phyloP scores from a whole-genome alignment of 176 grass and related monocot genomes.

The Avena eriantha region DNA sequence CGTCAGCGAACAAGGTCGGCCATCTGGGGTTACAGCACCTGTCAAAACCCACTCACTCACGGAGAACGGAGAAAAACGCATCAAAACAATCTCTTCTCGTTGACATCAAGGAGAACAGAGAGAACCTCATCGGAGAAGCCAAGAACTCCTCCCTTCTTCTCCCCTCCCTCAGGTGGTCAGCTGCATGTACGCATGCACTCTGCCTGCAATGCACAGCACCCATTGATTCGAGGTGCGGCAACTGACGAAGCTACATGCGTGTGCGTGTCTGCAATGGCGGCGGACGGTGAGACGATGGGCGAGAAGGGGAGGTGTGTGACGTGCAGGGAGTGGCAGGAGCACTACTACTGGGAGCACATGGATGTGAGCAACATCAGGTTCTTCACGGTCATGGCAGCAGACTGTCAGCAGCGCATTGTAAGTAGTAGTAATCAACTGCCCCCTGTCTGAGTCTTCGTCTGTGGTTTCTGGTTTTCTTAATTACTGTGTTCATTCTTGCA shows the following conservation, averaged over 20 bases:
- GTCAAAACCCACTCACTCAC: conserved; percentile 26
- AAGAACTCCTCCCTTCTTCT: background rate
- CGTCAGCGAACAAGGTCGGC: conserved; percentile 1
- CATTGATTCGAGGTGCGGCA: background rate
- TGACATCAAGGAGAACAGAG: conserved; percentile 35
- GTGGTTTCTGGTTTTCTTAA: background rate
- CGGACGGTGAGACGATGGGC: background rate
- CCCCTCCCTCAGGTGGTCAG: background rate
- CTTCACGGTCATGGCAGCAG: conserved; percentile 45
- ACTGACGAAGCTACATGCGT: background rate
- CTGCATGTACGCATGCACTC: background rate
- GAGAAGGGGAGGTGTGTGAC: conserved; percentile 29
- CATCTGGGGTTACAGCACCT: background rate
- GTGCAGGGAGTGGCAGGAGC: conserved; percentile 52
- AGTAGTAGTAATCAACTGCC: conserved; percentile 23
- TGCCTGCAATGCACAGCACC: background rate
- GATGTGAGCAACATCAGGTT: conserved; percentile 45
- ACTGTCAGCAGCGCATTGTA: conserved; percentile 45
- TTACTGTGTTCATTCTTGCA: background rate
- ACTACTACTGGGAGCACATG: conserved; percentile 58
- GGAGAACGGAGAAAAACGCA: background rate
- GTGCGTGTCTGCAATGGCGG: background rate
- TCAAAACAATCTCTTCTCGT: conserved; percentile 19
- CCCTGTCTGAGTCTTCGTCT: background rate
- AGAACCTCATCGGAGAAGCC: conserved; percentile 17